Percentiles rank a stretch among this genome's conserved stretches.
Conservation (phyloP, 2,329 filamentous ascomycete genomes). For the Raffaelea arxii region DNA sequence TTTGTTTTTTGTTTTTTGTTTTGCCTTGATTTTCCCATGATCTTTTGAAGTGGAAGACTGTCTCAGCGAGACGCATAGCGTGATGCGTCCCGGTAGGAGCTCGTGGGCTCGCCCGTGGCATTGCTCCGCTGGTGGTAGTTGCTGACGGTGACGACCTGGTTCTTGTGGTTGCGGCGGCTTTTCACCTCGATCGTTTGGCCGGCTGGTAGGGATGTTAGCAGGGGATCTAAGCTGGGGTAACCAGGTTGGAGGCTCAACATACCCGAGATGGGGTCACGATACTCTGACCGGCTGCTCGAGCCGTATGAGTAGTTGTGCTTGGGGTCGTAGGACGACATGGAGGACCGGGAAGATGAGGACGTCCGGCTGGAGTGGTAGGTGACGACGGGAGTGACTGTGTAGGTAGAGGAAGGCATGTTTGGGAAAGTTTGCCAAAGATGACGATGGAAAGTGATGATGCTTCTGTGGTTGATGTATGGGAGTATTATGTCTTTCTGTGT, state of each 20-base stretch:
- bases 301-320: background rate
- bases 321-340: background rate
- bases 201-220: background rate
- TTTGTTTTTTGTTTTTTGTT: background rate
- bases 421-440: too few relatives aligned
- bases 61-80: conserved; percentile 4
- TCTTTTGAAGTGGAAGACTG: too few relatives aligned
- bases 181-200: background rate
- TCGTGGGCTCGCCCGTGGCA: conserved; percentile 4
- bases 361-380: background rate
- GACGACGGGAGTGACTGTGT: background rate
- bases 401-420: background rate
- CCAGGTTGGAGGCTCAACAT: background rate
- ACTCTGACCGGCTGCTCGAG: background rate
- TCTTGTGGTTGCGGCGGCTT: conserved; percentile 6
- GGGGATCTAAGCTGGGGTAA: background rate
- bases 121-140: conserved; percentile 7
- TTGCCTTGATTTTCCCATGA: too few relatives aligned
- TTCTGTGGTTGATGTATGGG: too few relatives aligned
- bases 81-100: conserved; percentile 8
- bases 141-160: conserved; percentile 6
- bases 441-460: too few relatives aligned
- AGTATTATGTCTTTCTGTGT: too few relatives aligned
- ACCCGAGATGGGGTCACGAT: conserved; percentile 4
- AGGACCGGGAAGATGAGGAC: background rate